Base-by-base conservation (phyloP, 2,329 filamentous ascomycete genomes). In the Fusarium humuli region DNA sequence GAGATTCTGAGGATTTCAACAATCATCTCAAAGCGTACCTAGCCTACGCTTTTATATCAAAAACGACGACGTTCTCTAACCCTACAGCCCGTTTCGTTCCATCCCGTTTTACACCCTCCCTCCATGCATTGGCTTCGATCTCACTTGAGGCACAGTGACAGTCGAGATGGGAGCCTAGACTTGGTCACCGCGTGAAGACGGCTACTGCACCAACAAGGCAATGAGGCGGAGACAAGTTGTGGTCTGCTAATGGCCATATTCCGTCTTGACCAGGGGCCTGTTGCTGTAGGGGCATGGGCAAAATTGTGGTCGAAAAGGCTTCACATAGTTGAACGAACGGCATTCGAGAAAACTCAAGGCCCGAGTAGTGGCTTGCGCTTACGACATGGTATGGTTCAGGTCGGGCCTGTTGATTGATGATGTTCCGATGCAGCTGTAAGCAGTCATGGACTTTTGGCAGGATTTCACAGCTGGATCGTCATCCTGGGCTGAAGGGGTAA, bases 401-500 rank as follows among this genome's bases (percentile, higher is more conserved):
- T 47, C 30, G 30, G 53, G 13, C 30, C 18, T 56, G 30, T 48
- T 56, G 18, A 29, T n/a, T 29, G 7, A 48, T 37, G 27, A 2
- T 46, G 30, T 18, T 37, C 12, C 2, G 9, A 30, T 47, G 30
- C 53, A 40, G 23, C 23, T 56, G 53, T 56, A 56, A 56, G 53
- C 42, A 40, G 47, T 42, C 0, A 56, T 47, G 53, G 53, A 56
- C 53, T 56, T 56, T 56, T 56, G 23, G 42, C 23, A 56, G 53
- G 53, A 48, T 56, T 18, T 40, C 14, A 47, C 42, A 40, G 23
- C 42, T 56, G 30, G 42, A 56, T 48, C 30, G 3, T 30, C 5
- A 40, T 48, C 42, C 53, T 48, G 22, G 53, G 22, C 25, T 37
- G 13, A 48, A 56, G n/a, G 42, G 42, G 42, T n/a, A 56, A 40